These are phyloP conservation scores for Apophysomyces ossiformis DNA, from an alignment of 371 early-diverging fungal genomes.

Conservation along the genomic window DNA sequence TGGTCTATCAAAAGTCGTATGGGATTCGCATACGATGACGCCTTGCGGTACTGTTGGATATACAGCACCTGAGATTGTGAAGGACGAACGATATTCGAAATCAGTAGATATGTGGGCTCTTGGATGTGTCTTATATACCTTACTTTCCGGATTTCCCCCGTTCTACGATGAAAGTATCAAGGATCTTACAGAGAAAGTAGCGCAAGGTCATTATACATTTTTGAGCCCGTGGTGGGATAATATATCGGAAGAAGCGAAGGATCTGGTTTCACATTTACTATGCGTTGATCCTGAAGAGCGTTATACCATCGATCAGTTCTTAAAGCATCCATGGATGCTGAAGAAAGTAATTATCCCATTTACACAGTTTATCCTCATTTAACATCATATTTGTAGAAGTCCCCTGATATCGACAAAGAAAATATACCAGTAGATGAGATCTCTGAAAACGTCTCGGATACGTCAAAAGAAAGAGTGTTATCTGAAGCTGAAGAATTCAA, in stretches of 20 bases:
- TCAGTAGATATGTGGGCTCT: conserved; percentile 95
- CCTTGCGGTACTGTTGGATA: conserved; percentile 94
- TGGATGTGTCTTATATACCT: conserved; percentile 90
- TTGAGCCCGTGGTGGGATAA: conserved; percentile 81
- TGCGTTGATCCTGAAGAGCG: conserved; percentile 59
- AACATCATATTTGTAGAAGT: background rate
- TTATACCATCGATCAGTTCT: conserved; percentile 64
- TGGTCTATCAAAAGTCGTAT: conserved; percentile 81
- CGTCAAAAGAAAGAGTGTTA: background rate
- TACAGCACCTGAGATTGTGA: conserved; percentile 92
- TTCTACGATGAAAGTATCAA: conserved; percentile 75
- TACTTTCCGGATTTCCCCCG: conserved; percentile 91
- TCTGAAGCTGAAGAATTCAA: conserved; percentile 17
- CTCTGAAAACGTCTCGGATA: background rate
- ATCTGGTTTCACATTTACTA: conserved; percentile 73
- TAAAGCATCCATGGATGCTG: conserved; percentile 84
- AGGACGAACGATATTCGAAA: conserved; percentile 80
- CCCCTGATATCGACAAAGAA: background rate
- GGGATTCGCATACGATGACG: conserved; percentile 86
- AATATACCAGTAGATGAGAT: background rate
- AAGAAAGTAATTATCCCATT: conserved; percentile 26
- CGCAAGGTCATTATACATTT: conserved; percentile 68
- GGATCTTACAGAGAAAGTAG: conserved; percentile 65
- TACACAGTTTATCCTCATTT: background rate
- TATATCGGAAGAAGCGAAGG: conserved; percentile 70